Evolutionary conservation across 2,329 filamentous ascomycete species (phyloP).

Genomic region (Stagonosporopsis rhizophila): DNA sequence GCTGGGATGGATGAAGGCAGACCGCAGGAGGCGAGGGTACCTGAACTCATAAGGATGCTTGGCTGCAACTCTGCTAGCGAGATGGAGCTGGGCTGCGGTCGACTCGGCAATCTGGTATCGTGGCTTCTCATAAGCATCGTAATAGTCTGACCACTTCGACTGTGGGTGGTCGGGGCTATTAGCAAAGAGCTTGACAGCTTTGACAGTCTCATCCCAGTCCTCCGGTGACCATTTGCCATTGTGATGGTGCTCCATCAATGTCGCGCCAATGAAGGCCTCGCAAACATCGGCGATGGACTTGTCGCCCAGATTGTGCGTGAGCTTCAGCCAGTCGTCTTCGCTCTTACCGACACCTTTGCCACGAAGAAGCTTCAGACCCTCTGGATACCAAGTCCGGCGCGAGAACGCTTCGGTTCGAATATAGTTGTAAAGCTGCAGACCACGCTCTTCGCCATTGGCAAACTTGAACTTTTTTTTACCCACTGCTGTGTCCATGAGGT

Average conservation of each 20-base stretch:
- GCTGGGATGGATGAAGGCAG: slow-evolving; percentile 88
- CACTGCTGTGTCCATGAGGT: slow-evolving; percentile 77
- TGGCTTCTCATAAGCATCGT: slow-evolving; percentile 70
- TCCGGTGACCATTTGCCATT: slow-evolving; percentile 51
- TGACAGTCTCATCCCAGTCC: slow-evolving; percentile 66
- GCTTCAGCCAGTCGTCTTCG: slow-evolving; percentile 58
- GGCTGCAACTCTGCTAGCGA: slow-evolving; percentile 69
- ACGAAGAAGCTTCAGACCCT: slow-evolving; percentile 73
- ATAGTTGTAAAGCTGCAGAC: slow-evolving; percentile 71
- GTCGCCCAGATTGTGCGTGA: slow-evolving; percentile 71
- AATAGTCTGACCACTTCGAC: slow-evolving; percentile 75
- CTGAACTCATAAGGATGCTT: slow-evolving; percentile 72
- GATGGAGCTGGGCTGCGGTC: slow-evolving; percentile 72
- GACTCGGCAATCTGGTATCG: slow-evolving; percentile 70
- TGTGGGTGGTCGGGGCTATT: slow-evolving; percentile 73
- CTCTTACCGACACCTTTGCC: slow-evolving; percentile 70
- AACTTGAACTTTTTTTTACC: slow-evolving; percentile 45
- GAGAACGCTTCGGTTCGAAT: slow-evolving; percentile 85
- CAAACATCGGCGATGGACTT: slow-evolving; percentile 95
- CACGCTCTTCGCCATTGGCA: slow-evolving; percentile 47
- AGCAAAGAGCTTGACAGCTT: slow-evolving; percentile 74
- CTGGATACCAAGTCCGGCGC: slow-evolving; percentile 87
- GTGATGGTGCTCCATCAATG: slow-evolving; percentile 65
- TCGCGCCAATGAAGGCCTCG: slow-evolving; percentile 91
- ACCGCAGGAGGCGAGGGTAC: slow-evolving; percentile 77